A percentile compares a stretch with the other conserved stretches of the same genome.
phyloP scores from a whole-genome alignment of 2,329 filamentous ascomycete genomes.

The Monosporascus sp. region DNA sequence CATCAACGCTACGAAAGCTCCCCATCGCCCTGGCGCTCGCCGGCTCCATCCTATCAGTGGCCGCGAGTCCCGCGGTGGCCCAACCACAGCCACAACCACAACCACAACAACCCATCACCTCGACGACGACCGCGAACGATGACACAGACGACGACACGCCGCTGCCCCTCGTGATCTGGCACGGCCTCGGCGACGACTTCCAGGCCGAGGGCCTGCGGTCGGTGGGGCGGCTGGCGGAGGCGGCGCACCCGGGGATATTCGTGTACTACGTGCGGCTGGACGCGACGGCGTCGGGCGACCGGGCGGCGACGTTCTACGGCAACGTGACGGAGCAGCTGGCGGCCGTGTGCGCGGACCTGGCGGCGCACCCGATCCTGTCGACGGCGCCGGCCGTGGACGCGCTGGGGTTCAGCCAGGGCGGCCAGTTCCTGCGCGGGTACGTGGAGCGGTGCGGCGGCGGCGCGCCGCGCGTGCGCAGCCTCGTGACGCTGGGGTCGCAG shows the following conservation, averaged over 20 bases:
- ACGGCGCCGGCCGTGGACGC: constrained; percentile 83
- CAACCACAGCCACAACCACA: background rate
- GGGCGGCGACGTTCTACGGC: constrained; percentile 82
- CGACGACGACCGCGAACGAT: constrained; percentile 11
- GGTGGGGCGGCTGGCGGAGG: constrained; percentile 66
- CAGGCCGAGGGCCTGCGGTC: constrained; percentile 67
- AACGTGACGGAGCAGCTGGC: constrained; percentile 78
- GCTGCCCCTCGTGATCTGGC: constrained; percentile 91
- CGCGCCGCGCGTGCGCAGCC: constrained; percentile 64
- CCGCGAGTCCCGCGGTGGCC: background rate
- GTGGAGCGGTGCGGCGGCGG: constrained; percentile 87
- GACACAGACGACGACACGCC: constrained; percentile 56
- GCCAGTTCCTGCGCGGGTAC: constrained; percentile 90
- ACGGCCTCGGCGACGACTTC: constrained; percentile 74
- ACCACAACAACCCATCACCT: background rate
- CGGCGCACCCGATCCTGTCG: constrained; percentile 71
- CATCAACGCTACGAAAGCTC: background rate
- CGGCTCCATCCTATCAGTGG: background rate
- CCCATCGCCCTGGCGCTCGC: background rate
- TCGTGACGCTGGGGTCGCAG: constrained; percentile 86
- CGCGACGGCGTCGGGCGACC: constrained; percentile 63
- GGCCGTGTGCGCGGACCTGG: constrained; percentile 72
- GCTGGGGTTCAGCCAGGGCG: constrained; percentile 91
- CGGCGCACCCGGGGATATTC: constrained; percentile 75
- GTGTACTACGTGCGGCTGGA: constrained; percentile 75